A percentile compares a stretch with the other conserved stretches of the same genome.
These are phyloP conservation scores for Trichosanthes truncata DNA, from an alignment of 306 rosid genomes.

Conservation along the genomic window DNA sequence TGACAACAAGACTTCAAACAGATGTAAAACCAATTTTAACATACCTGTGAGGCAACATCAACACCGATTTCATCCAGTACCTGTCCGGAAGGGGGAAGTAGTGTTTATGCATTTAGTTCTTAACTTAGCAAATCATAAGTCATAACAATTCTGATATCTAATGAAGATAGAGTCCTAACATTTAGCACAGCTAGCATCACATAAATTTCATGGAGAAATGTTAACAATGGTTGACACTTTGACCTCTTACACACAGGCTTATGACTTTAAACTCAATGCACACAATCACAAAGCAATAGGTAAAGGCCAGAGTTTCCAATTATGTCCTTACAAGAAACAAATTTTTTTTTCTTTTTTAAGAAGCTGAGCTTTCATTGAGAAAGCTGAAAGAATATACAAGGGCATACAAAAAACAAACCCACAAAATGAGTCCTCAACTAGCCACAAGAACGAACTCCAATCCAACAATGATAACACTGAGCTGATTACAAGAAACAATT, in stretches of 20 bases:
- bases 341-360: not conserved
- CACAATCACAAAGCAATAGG: not conserved
- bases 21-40: slow-evolving; percentile 10
- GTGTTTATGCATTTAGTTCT: not conserved
- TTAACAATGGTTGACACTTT: not conserved
- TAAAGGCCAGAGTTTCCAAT: not conserved
- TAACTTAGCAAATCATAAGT: not conserved
- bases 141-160: not conserved
- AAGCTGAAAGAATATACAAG: too few relatives aligned
- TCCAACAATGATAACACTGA: too few relatives aligned
- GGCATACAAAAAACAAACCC: too few relatives aligned
- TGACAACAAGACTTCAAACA: not conserved
- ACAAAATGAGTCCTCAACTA: too few relatives aligned
- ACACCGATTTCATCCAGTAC: slow-evolving; percentile 98
- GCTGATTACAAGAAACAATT: not conserved
- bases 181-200: not conserved
- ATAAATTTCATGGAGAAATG: not conserved
- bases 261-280: not conserved
- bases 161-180: not conserved
- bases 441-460: too few relatives aligned
- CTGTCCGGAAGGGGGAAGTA: slow-evolving; percentile 21
- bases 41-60: slow-evolving; percentile 91
- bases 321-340: not conserved
- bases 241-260: not conserved
- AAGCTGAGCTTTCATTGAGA: too few relatives aligned